Base-by-base conservation (phyloP, 2,329 filamentous ascomycete genomes). In the Annulohypoxylon truncatum region DNA sequence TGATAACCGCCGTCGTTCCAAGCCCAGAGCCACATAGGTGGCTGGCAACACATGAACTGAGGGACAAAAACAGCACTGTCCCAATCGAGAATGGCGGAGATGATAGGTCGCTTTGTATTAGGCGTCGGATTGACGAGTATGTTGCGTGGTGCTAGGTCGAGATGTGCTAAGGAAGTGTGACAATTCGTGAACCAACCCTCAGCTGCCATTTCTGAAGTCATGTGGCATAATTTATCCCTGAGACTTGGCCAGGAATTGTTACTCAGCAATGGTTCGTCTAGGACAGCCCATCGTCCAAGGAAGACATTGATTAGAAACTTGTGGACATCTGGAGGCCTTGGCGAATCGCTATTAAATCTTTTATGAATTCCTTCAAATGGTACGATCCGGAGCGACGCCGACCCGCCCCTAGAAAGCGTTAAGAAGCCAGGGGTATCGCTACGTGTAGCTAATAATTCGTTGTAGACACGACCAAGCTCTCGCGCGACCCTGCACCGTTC, bases 1-100 rank as follows among this genome's bases (percentile, higher is more conserved):
- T 53, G 59, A 1, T 47, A 50, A 9, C 57, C 59, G n/a, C 73
- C 52, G 5, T 70, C 58, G 7, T 66, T 52, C 61, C 68, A 67
- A 12, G 20, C 48, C 77, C 77, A 80, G 0, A 79, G 40, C 74
- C 74, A 79, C 7, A 70, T 61, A 0, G 77, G 78, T 0, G 77
- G 73, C 7, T 63, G 42, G 40, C 76, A 78, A 1, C 71, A 69
- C 60, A 79, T 67, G 56, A 79, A 78, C 7, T 66, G 62, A 0
- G 77, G 77, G 0, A 68, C 77, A 28, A 80, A 69, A 0, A 72
- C 29, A 3, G 78, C 77, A 18, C 60, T 64, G 33, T 79, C 78
- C 77, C 77, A 79, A 60, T 79, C 77, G 0, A 79, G 66, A 15
- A 69, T n/a, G 2, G 29, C 55, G 2, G 59, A 51, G 28, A 79